A percentile compares a stretch with the other conserved stretches of the same genome.
Conservation (phyloP, 768 basidiomycete species). For the Termitomyces sp. region DNA sequence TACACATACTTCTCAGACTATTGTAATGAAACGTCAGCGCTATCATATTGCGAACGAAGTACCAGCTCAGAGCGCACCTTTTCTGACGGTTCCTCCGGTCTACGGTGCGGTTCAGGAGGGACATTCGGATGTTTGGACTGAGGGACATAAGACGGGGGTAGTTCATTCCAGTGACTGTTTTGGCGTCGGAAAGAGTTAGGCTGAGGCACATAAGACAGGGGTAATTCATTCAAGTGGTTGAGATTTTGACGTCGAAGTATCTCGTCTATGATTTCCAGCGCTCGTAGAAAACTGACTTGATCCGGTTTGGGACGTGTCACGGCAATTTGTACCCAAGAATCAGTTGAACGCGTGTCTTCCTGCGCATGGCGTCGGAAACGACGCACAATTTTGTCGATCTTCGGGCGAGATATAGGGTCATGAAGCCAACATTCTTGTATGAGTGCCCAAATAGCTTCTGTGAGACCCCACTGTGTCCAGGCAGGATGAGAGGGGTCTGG, state of each 20-base stretch:
- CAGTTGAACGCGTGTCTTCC: not conserved
- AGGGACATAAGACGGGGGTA: too few relatives aligned
- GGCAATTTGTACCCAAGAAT: not conserved
- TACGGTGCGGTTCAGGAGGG: too few relatives aligned
- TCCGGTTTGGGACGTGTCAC: not conserved
- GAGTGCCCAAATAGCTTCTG: not conserved
- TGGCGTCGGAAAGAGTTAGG: too few relatives aligned
- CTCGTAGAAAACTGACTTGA: not conserved
- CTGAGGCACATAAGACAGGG: not conserved
- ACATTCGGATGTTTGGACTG: too few relatives aligned
- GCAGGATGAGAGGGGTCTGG: not conserved
- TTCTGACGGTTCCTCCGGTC: too few relatives aligned
- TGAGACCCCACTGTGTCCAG: not conserved
- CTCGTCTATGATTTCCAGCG: not conserved
- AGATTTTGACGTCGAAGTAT: not conserved
- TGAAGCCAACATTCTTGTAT: not conserved
- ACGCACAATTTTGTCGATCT: not conserved
- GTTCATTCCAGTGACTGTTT: too few relatives aligned
- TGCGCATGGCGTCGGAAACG: constrained; percentile 39
- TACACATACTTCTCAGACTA: too few relatives aligned
- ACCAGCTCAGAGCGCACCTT: too few relatives aligned
- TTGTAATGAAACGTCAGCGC: too few relatives aligned
- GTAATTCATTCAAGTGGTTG: not conserved
- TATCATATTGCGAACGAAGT: too few relatives aligned
- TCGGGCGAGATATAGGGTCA: not conserved